Evolutionary conservation across 2,329 filamentous ascomycete species (phyloP).

Genomic region (Zymoseptoria crescenta): DNA sequence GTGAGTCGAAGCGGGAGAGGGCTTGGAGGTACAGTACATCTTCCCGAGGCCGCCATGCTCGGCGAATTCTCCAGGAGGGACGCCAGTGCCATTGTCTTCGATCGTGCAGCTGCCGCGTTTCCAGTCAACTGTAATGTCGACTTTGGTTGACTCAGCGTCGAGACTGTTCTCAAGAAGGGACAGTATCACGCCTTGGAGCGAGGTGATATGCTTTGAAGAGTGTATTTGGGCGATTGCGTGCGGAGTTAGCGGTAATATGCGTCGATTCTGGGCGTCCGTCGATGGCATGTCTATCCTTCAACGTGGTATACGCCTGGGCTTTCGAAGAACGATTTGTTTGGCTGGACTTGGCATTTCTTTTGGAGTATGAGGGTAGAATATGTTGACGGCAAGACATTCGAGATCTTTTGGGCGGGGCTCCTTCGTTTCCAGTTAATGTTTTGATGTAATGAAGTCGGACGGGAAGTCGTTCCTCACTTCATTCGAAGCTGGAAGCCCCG

Average conservation of each 20-base stretch:
- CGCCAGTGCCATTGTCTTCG: constrained; percentile 79
- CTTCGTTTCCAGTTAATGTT: background rate
- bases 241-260: constrained; percentile 22
- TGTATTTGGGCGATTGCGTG: constrained; percentile 57
- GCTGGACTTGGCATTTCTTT: background rate
- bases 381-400: background rate
- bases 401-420: background rate
- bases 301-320: background rate
- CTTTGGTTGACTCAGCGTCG: constrained; percentile 63
- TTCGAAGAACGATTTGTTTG: background rate
- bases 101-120: constrained; percentile 66
- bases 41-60: constrained; percentile 63
- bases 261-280: background rate
- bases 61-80: constrained; percentile 64
- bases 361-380: background rate
- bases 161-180: constrained; percentile 77
- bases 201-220: constrained; percentile 73
- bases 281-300: background rate
- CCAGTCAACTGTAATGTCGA: constrained; percentile 69
- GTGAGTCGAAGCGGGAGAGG: constrained; percentile 31
- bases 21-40: constrained; percentile 65
- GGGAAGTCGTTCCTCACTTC: background rate
- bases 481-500: background rate
- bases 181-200: constrained; percentile 61
- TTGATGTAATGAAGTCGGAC: background rate